Percentiles rank a stretch among this genome's conserved stretches.
These are phyloP conservation scores for Tricholoma sp. DNA, from an alignment of 768 basidiomycete genomes.

Conservation along the genomic window DNA sequence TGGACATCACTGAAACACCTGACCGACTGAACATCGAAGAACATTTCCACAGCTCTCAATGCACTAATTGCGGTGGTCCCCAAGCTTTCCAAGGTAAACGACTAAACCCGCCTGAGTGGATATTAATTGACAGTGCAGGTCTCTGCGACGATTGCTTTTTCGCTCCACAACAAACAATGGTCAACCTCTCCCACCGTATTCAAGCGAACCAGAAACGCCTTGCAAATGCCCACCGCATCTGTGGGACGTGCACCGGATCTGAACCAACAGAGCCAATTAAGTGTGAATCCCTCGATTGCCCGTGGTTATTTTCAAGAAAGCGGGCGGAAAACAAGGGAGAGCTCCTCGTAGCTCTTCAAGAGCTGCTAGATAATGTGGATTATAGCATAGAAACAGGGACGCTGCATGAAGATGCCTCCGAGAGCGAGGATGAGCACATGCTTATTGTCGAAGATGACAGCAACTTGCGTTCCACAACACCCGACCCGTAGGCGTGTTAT, in stretches of 20 bases:
- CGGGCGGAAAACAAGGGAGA: constrained; percentile 45
- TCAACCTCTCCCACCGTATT: constrained; percentile 50
- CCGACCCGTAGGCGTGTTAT: neutral
- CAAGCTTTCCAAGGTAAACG: constrained; percentile 46
- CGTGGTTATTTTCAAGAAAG: constrained; percentile 71
- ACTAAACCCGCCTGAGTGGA: neutral
- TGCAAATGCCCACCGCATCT: constrained; percentile 58
- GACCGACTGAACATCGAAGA: constrained; percentile 59
- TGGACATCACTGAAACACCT: constrained; percentile 18
- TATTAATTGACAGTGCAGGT: constrained; percentile 27
- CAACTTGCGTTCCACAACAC: constrained; percentile 8
- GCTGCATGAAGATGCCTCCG: neutral
- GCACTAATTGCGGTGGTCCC: constrained; percentile 58
- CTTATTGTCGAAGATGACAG: constrained; percentile 3
- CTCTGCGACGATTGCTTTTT: constrained; percentile 62
- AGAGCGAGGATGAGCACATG: constrained; percentile 3
- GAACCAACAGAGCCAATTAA: constrained; percentile 53
- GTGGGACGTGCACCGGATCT: constrained; percentile 61
- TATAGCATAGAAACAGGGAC: constrained; percentile 7
- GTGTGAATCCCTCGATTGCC: constrained; percentile 86
- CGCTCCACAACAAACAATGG: constrained; percentile 48
- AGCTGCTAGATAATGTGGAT: constrained; percentile 31
- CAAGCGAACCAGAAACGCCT: constrained; percentile 52
- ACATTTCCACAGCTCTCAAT: constrained; percentile 69
- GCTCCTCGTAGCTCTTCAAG: constrained; percentile 27